Base-by-base conservation (phyloP, 305 asterid species). In the Rubia tinctorum region DNA sequence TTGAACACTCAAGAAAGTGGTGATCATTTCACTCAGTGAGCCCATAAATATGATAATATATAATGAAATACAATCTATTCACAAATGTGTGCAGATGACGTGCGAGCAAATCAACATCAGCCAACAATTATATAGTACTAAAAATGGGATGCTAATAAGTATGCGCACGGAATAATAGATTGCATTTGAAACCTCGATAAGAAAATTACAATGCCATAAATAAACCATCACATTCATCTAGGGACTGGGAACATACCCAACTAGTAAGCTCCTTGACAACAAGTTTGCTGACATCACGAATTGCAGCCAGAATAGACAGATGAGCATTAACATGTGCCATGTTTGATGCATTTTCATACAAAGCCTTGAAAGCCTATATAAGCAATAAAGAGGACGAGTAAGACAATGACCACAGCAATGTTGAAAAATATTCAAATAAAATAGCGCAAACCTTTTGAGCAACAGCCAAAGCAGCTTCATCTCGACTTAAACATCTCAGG, bases 281-380 rank as follows among this genome's bases (percentile, higher is more conserved):
- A 83, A 93, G 97, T 87, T 93, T 93, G 93, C 96, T 91, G 80
- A 91, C 99, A 87, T 95, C 99, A 86, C 97, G 96, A 78, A 88
- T 86, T 58, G 96, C 88, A 66, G 92, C 83, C 84, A 95, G 80
- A 81, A 95, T 90, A 43, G 93, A 86, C 81, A 95, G 96, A 79
- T 93, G 96, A 66, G 98, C 89, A 72, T 80, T 85, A 34, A 91
- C 89, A 78, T 86, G 97, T 34, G 88, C 89, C 80, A 51, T 77
- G 75, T 88, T 93, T 73, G 93, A 82, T 62, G 93, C 86, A 82
- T 95, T 89, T 81, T 89, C 98, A 80, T 93, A 93, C 83, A 95
- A 84, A 68, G 97, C 90, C 88, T 88, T 95, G 85, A 95, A 95
- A 82, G 80, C 97, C 99, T 95, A 76, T 79, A 76, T 71, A 73